These are phyloP conservation scores for Oryza glaberrima DNA, from an alignment of 176 grass and related monocot species.

Conservation along the genomic window DNA sequence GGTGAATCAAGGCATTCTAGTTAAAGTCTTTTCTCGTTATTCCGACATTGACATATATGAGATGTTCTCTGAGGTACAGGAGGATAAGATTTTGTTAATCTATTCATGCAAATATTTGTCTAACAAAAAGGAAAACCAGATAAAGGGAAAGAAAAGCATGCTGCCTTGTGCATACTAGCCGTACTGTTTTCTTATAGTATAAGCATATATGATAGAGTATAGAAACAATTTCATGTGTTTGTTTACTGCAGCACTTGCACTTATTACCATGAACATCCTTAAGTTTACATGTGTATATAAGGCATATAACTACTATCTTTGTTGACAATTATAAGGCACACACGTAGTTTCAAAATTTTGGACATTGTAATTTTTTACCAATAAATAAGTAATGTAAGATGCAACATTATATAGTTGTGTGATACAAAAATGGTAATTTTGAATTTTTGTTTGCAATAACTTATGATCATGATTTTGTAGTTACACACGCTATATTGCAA, in stretches of 20 bases:
- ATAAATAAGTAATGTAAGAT: background rate
- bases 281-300: background rate
- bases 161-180: background rate
- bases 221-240: background rate
- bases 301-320: background rate
- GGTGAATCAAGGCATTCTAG: slow-evolving; percentile 12
- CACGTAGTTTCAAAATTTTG: background rate
- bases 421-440: background rate
- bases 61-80: background rate
- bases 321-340: background rate
- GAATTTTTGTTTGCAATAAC: background rate
- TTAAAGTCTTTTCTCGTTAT: too few species aligned
- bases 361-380: background rate
- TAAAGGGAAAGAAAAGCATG: slow-evolving; percentile 29
- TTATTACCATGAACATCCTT: slow-evolving; percentile 26
- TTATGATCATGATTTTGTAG: background rate
- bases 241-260: background rate
- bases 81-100: slow-evolving; percentile 27
- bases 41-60: background rate
- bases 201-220: background rate
- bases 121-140: slow-evolving; percentile 22
- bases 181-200: slow-evolving; percentile 27
- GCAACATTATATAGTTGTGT: background rate
- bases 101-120: slow-evolving; percentile 12
- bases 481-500: background rate